Percentiles rank a stretch among this genome's conserved stretches.
phyloP scores from a whole-genome alignment of 805 yeast genomes.

The Candida lessepsii region DNA sequence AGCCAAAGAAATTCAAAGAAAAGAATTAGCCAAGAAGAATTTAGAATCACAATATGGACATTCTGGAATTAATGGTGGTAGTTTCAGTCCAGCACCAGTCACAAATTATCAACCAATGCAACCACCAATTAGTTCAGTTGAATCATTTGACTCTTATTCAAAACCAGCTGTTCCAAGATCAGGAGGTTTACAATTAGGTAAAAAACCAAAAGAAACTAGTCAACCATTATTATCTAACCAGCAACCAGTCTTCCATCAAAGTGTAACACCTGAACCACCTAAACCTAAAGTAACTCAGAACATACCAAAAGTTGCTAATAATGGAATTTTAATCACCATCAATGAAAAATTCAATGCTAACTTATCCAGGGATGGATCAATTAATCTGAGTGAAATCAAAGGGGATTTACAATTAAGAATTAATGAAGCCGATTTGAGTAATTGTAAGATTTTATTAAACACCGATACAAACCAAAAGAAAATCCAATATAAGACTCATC shows the following conservation, averaged over 20 bases:
- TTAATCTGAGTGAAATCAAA: conserved; percentile 69
- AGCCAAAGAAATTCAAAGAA: conserved; percentile 85
- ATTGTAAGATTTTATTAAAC: conserved; percentile 59
- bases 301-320: conserved; percentile 43
- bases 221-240: conserved; percentile 30
- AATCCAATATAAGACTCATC: conserved; percentile 88
- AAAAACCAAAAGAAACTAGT: conserved; percentile 36
- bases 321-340: conserved; percentile 76
- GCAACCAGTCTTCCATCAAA: conserved; percentile 35
- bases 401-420: conserved; percentile 90
- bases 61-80: conserved; percentile 6
- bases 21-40: conserved; percentile 65
- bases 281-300: conserved; percentile 15
- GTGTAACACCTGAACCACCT: conserved; percentile 17
- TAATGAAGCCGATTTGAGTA: conserved; percentile 69
- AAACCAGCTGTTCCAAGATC: conserved; percentile 10
- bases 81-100: not conserved
- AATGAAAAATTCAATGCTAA: conserved; percentile 78
- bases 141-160: conserved; percentile 10
- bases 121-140: conserved; percentile 15
- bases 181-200: conserved; percentile 79
- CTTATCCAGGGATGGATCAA: conserved; percentile 79
- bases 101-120: conserved; percentile 26
- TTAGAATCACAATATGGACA: conserved; percentile 44
- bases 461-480: conserved; percentile 48